phyloP scores from a whole-genome alignment of 208 protist genomes.

The Leishmania tropica region DNA sequence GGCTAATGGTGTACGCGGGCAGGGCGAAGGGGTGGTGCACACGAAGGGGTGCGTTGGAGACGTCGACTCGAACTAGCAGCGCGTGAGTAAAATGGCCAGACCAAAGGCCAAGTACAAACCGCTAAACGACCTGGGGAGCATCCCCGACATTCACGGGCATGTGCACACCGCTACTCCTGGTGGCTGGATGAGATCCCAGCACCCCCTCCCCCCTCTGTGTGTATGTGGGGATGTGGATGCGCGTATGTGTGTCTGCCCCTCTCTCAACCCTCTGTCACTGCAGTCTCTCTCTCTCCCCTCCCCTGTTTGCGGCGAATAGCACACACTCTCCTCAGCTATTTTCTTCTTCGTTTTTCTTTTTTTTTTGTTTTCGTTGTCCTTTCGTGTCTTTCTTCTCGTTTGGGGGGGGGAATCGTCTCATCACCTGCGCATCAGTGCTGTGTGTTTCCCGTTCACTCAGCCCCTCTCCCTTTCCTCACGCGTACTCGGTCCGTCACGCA shows the following conservation, averaged over 20 bases:
- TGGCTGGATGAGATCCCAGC: not conserved
- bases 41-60: not conserved
- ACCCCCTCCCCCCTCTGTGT: not conserved
- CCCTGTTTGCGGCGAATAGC: not conserved
- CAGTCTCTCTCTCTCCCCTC: not conserved
- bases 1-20: not conserved
- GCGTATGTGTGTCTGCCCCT: not conserved
- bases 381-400: not conserved
- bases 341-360: slow-evolving; percentile 5
- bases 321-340: not conserved
- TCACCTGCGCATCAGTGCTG: not conserved
- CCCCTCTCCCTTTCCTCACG: slow-evolving; percentile 13
- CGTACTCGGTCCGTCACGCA: not conserved
- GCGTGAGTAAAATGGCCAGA: not conserved
- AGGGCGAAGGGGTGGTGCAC: not conserved
- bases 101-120: not conserved
- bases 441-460: not conserved
- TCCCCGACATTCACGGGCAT: not conserved
- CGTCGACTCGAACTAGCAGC: not conserved
- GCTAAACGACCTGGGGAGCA: not conserved
- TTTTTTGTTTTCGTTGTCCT: not conserved
- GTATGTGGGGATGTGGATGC: not conserved
- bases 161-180: not conserved
- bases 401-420: not conserved
- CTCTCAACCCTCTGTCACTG: not conserved